Evolutionary conservation across 345 rosid genomes (phyloP), one percentile per base, ranked within the genome.

Genomic region (Lepidium aucheri): DNA sequence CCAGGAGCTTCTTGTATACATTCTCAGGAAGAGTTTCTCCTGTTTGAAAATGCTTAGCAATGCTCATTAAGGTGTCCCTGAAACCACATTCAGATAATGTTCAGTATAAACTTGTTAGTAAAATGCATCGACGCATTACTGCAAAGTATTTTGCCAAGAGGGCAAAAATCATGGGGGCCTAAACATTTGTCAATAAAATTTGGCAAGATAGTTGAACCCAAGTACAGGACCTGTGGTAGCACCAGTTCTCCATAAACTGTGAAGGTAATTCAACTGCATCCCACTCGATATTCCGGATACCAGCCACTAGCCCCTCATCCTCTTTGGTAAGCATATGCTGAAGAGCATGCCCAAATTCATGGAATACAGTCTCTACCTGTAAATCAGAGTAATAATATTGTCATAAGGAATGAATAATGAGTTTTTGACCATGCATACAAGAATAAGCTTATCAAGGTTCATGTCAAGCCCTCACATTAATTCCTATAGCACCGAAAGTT

Each of bases 181-280:
- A 24, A 47, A 51, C 53, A 17, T 5, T 16, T 68, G 24, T 30
- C 15, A 16, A 51, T 7, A 14, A n/a, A 47, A 38, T 9, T 51
- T 1, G 17, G 14, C 13, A 65, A 22, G 45, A 60, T 44, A 57
- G 33, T 22, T 36, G 61, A 58, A 34, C 36, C 54, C 46, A 49
- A 40, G 41, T 62, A 93, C 98, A 40, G 41, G 59, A 93, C 98
- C 94, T 86, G 78, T 88, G 98, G 79, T 90, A 93, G 82, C 98
- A 93, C 98, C 98, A 93, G 76, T 93, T 93, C 79, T 93, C 97
- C 98, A 93, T 93, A 76, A 93, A 93, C 68, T 93, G 98, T 11
- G 98, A 93, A 45, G 97, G 97, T 74, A 93, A 77, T 74, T 93
- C 98, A 73, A 93, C 90, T 66, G 98, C 98, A 80, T 93, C 98